phyloP scores from a whole-genome alignment of 176 grass and related monocot species.

The Elaeis guineensis region DNA sequence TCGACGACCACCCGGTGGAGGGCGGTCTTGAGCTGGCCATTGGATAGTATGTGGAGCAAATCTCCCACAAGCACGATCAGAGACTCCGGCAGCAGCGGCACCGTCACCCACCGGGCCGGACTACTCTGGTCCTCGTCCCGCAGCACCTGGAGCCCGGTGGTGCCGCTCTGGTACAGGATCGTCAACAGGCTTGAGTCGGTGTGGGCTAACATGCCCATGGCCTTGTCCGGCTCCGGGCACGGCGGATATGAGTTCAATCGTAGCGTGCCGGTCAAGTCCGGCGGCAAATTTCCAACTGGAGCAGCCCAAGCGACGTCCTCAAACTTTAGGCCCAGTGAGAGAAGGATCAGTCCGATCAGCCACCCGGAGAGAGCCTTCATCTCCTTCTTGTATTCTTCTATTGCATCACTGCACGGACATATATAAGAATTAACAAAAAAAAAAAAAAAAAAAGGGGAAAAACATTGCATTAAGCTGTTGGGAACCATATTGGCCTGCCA shows the following conservation, averaged over 20 bases:
- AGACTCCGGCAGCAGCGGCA: slow-evolving; percentile 38
- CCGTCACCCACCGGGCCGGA: slow-evolving; percentile 54
- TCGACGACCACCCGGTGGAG: too few species aligned
- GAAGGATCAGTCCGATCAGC: slow-evolving; percentile 50
- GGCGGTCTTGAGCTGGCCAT: too few species aligned
- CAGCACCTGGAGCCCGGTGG: slow-evolving; percentile 77
- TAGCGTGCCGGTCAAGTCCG: slow-evolving; percentile 29
- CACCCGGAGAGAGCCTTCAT: slow-evolving; percentile 46
- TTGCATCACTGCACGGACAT: too few species aligned
- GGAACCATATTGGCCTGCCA: too few species aligned
- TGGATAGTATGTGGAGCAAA: slow-evolving; percentile 22
- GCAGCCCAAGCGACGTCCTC: slow-evolving; percentile 34
- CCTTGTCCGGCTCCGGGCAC: slow-evolving; percentile 73
- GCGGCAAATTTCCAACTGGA: slow-evolving; percentile 13
- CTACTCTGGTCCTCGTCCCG: background rate
- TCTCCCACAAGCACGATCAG: slow-evolving; percentile 79
- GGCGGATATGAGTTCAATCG: slow-evolving; percentile 46
- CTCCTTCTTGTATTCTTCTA: slow-evolving; percentile 73
- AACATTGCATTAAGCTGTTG: too few species aligned
- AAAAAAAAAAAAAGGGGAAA: too few species aligned
- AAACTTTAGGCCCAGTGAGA: slow-evolving; percentile 49
- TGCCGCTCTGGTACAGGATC: slow-evolving; percentile 67
- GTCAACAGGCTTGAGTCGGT: slow-evolving; percentile 94
- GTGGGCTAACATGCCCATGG: slow-evolving; percentile 77
- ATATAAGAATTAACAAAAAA: too few species aligned